Conservation (phyloP, 371 early-diverging fungal genomes). For the Mucor plumbeus region DNA sequence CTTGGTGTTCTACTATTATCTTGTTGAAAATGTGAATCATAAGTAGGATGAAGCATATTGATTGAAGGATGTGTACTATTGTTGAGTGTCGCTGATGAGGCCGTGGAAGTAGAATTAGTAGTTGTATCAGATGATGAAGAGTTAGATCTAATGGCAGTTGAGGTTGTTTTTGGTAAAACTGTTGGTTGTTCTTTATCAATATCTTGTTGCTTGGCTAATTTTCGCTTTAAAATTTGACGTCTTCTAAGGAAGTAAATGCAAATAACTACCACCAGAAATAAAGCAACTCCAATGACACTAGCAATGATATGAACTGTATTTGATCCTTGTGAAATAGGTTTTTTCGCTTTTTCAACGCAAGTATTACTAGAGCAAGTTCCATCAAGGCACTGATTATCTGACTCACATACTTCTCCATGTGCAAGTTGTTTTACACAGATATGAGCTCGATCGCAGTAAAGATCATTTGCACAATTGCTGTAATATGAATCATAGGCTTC, state of each 20-base stretch:
- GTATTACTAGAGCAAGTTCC: slow-evolving; percentile 16
- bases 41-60: slow-evolving; percentile 17
- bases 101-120: not conserved
- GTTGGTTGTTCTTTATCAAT: not conserved
- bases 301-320: slow-evolving; percentile 22
- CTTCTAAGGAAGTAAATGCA: slow-evolving; percentile 11
- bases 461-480: slow-evolving; percentile 17
- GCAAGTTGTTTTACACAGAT: slow-evolving; percentile 11
- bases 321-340: not conserved
- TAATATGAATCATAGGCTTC: slow-evolving; percentile 15
- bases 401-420: slow-evolving; percentile 19
- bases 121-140: slow-evolving; percentile 3
- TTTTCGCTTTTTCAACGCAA: not conserved
- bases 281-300: slow-evolving; percentile 7
- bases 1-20: slow-evolving; percentile 12
- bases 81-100: slow-evolving; percentile 9
- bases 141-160: not conserved
- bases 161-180: not conserved
- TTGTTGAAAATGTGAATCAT: slow-evolving; percentile 9
- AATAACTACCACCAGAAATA: slow-evolving; percentile 12
- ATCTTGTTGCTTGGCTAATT: too few species aligned
- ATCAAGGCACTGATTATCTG: slow-evolving; percentile 23
- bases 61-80: not conserved
- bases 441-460: slow-evolving; percentile 13
- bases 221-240: not conserved